Base-by-base conservation (phyloP, 2,329 filamentous ascomycete species). In the Penicillium sclerotiorum region DNA sequence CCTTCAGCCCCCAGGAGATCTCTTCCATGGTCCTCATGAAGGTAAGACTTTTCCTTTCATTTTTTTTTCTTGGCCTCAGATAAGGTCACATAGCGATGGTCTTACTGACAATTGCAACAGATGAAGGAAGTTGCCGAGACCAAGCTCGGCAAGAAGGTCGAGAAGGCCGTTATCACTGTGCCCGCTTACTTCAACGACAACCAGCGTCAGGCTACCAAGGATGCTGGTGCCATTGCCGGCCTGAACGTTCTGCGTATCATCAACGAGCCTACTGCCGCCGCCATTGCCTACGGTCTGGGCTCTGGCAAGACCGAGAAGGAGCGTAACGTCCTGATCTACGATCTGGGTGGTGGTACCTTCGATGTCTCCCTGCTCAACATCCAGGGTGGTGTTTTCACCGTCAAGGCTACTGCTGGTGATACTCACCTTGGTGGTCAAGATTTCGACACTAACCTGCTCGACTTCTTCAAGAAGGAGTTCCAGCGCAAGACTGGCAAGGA, bases 181-280 rank as follows among this genome's bases (percentile, higher is more conserved):
- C 94, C 94, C 51, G 94, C 94, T 73, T 99, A 99, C 85, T 99
- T 99, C 90, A 97, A 97, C 84, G 94, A 99, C 86, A 96, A 95
- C 84, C 94, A 99, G 83, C 89, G 94, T 80, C 94, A 97, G 80
- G 90, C 94, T 62, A 99, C 94, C 80, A 97, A 97, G 87, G 94
- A 97, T 73, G 94, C 94, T 62, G 94, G 94, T 87, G 89, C 93
- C 75, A 99, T 99, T 72, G 81, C 93, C 69, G 94, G 93, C 66
- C 87, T 99, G 58, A 96, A 97, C 80, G 91, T 99, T 65, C 92
- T 99, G 77, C 92, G 94, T 84, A 97, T 99, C 81, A 97, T 99
- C 81, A 99, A 99, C 86, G 94, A 99, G 83, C 94, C 94, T 55
- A 99, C 94, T 59, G 94, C 94, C 64, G 94, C 94, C 57, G 94